Conservation (phyloP, 1,284 basidiomycete species). For the Rhodotorula sp. region DNA sequence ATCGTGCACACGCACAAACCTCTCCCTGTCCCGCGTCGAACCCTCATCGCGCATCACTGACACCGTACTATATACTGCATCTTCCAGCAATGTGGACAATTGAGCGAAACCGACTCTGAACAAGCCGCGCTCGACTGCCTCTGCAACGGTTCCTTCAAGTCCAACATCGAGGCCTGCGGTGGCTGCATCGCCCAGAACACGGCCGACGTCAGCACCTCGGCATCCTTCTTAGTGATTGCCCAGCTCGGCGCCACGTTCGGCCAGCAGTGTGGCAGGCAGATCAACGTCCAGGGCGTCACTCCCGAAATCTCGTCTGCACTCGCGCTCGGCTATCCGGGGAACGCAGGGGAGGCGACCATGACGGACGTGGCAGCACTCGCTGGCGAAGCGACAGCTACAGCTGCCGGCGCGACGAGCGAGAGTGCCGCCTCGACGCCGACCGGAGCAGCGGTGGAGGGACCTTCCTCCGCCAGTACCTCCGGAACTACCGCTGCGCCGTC, state of each 20-base stretch:
- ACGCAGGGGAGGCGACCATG: background rate
- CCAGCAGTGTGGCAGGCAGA: background rate
- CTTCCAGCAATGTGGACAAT: background rate
- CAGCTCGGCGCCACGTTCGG: slow-evolving; percentile 13
- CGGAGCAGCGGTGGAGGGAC: too few relatives aligned
- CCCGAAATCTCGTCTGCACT: slow-evolving; percentile 4
- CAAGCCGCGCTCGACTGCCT: slow-evolving; percentile 2
- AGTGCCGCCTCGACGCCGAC: too few relatives aligned
- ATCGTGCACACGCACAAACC: background rate
- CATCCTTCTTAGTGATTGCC: background rate
- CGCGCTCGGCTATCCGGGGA: slow-evolving; percentile 6
- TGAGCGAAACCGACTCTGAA: background rate
- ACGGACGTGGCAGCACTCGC: too few relatives aligned
- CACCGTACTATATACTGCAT: too few relatives aligned
- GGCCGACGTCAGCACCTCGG: background rate
- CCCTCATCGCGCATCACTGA: too few relatives aligned
- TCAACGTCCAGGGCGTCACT: slow-evolving; percentile 1
- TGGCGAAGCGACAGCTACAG: too few relatives aligned
- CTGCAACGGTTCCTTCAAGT: background rate
- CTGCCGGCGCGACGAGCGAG: too few relatives aligned
- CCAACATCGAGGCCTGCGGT: slow-evolving; percentile 3
- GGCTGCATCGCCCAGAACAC: slow-evolving; percentile 6
- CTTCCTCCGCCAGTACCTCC: too few relatives aligned
- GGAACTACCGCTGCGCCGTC: too few relatives aligned
- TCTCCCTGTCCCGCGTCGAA: too few relatives aligned